Evolutionary conservation across 2,329 filamentous ascomycete species (phyloP).

Genomic region (Biscogniauxia mediterranea): DNA sequence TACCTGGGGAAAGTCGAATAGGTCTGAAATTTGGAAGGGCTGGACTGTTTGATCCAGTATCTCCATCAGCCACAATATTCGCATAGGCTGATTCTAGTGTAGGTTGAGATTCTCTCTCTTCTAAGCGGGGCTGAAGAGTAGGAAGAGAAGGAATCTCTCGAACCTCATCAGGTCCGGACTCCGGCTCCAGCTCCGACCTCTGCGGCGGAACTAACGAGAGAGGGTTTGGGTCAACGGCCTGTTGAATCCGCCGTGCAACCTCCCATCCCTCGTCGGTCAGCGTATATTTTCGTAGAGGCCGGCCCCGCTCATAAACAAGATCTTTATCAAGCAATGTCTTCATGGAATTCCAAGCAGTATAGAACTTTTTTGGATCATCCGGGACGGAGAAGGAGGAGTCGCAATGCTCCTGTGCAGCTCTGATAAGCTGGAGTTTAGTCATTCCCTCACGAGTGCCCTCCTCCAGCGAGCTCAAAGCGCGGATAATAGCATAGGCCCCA

Average conservation of each 20-base stretch:
- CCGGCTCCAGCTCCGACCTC: conserved; percentile 11
- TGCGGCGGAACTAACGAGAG: conserved; percentile 13
- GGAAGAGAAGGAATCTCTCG: conserved; percentile 11
- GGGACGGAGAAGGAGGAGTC: conserved; percentile 72
- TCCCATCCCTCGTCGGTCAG: conserved; percentile 79
- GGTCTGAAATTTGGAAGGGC: conserved; percentile 52
- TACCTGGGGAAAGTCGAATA: conserved; percentile 60
- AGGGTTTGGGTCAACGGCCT: conserved; percentile 35
- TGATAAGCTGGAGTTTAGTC: conserved; percentile 67
- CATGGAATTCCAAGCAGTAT: conserved; percentile 83
- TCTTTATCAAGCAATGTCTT: conserved; percentile 73
- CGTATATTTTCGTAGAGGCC: conserved; percentile 65
- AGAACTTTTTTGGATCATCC: conserved; percentile 64
- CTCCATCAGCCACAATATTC: conserved; percentile 41
- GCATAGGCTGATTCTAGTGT: conserved; percentile 29
- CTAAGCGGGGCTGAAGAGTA: conserved; percentile 18
- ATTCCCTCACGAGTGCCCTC: conserved; percentile 56
- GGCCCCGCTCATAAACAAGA: conserved; percentile 68
- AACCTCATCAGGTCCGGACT: conserved; percentile 8
- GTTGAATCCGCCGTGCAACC: conserved; percentile 63
- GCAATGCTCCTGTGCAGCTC: conserved; percentile 67
- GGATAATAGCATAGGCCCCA: conserved; percentile 69
- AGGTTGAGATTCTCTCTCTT: conserved; percentile 21
- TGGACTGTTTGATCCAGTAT: conserved; percentile 21
- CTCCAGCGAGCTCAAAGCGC: conserved; percentile 61